These are phyloP conservation scores for Nakazawaea pomicola DNA, from an alignment of 805 yeast genomes.

Conservation along the genomic window DNA sequence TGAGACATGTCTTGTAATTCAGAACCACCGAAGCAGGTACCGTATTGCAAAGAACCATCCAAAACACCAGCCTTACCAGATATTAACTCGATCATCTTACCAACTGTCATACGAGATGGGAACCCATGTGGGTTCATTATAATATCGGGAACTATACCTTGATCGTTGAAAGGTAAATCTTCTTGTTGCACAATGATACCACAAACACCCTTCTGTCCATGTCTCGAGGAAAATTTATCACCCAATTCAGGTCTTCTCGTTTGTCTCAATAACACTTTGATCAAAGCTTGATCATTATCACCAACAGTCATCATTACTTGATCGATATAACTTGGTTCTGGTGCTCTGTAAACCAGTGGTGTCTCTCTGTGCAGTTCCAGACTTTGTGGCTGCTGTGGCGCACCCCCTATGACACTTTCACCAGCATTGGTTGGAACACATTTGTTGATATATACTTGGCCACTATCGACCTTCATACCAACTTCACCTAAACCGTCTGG, in stretches of 20 bases:
- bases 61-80: conserved; percentile 98
- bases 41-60: conserved; percentile 87
- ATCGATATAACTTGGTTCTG: conserved; percentile 92
- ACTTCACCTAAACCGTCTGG: conserved; percentile 97
- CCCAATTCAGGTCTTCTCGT: conserved; percentile 97
- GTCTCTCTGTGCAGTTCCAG: conserved; percentile 77
- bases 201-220: conserved; percentile 98
- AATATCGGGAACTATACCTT: conserved; percentile 90
- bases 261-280: conserved; percentile 88
- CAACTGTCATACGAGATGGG: conserved; percentile 99
- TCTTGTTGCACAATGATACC: conserved; percentile 97
- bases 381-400: conserved; percentile 26
- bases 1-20: conserved; percentile 91
- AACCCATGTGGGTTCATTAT: conserved; percentile 99
- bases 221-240: conserved; percentile 95
- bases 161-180: conserved; percentile 92
- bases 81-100: conserved; percentile 94
- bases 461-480: conserved; percentile 84
- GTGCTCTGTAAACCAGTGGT: conserved; percentile 88
- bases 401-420: conserved; percentile 50
- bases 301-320: conserved; percentile 97
- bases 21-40: conserved; percentile 99
- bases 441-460: conserved; percentile 92
- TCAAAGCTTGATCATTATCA: conserved; percentile 90
- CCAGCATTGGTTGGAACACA: conserved; percentile 85